A percentile compares a stretch with the other conserved stretches of the same genome.
These are phyloP conservation scores for Rhododendron simsii DNA, from an alignment of 148 eudicot species.

Conservation along the genomic window DNA sequence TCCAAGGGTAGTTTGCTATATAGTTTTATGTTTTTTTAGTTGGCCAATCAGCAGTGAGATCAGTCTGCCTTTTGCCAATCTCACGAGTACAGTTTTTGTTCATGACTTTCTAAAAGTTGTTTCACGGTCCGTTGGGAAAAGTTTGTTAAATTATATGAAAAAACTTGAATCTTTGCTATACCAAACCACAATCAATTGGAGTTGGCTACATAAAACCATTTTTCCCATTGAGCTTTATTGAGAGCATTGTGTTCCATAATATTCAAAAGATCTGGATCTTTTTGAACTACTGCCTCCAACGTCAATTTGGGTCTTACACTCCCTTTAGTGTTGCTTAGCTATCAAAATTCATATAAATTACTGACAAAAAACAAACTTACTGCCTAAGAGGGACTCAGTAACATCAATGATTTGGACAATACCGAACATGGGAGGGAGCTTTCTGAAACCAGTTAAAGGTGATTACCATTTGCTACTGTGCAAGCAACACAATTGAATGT, in stretches of 20 bases:
- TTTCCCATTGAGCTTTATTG: neutral
- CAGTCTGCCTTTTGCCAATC: neutral
- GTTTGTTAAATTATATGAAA: neutral
- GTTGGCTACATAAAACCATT: neutral
- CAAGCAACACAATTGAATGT: no score
- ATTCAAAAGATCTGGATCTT: neutral
- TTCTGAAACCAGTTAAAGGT: neutral
- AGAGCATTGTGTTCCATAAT: neutral
- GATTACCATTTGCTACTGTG: no score
- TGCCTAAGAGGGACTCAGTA: neutral
- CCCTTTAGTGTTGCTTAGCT: neutral
- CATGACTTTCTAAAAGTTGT: neutral
- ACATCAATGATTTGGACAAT: neutral
- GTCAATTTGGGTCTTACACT: neutral
- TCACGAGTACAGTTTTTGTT: neutral
- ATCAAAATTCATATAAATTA: neutral
- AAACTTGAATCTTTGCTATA: neutral
- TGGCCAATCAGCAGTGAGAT: neutral
- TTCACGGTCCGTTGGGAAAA: neutral
- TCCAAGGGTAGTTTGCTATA: neutral
- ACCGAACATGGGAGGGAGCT: neutral
- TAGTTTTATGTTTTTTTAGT: neutral
- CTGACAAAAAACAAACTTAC: neutral
- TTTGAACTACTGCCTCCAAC: neutral
- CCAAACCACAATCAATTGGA: neutral